Evolutionary conservation across 345 rosid genomes (phyloP).

Genomic region (Arabidopsis thaliana): TAIR10.1 NC_003074.8:4496001-4496500

Average conservation of each 20-base stretch:
- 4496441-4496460: not conserved
- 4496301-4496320: not conserved
- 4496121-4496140: slow-evolving; percentile 7
- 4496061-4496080: not conserved
- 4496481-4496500: too few relatives aligned
- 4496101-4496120: not conserved
- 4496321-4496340: too few relatives aligned
- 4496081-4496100: not conserved
- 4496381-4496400: not conserved
- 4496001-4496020: slow-evolving; percentile 16
- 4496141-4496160: slow-evolving; percentile 29
- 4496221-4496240: slow-evolving; percentile 25
- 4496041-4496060: slow-evolving; percentile 16
- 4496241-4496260: slow-evolving; percentile 23
- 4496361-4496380: not conserved
- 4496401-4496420: not conserved
- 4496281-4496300: not conserved
- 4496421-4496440: not conserved
- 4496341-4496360: not conserved
- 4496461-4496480: not conserved
- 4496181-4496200: slow-evolving; percentile 42
- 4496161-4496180: slow-evolving; percentile 26
- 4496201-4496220: slow-evolving; percentile 31
- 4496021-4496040: not conserved
- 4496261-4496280: slow-evolving; percentile 8